These are phyloP conservation scores for Gaertneriomyces sp. DNA, from an alignment of 192 early-diverging fungal species.

Conservation along the genomic window DNA sequence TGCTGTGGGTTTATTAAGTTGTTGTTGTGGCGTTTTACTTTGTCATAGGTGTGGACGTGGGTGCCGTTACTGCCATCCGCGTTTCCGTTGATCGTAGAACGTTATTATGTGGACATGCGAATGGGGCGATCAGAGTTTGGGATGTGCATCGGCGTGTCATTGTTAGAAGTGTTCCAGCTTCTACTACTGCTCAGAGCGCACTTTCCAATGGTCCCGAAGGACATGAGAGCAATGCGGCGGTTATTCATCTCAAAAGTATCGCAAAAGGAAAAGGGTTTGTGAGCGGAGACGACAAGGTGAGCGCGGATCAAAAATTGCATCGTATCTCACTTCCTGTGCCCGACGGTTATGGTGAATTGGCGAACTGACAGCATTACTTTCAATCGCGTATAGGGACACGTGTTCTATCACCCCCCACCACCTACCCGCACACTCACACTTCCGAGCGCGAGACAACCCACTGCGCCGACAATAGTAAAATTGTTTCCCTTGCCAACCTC, in stretches of 20 bases:
- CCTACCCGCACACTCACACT: slow-evolving; percentile 27
- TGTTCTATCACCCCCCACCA: slow-evolving; percentile 39
- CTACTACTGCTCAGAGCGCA: slow-evolving; percentile 5
- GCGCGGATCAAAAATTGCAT: too few relatives aligned
- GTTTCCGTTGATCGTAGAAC: slow-evolving; percentile 34
- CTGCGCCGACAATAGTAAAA: slow-evolving; percentile 24
- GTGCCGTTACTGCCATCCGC: slow-evolving; percentile 38
- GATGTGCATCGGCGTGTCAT: slow-evolving; percentile 33
- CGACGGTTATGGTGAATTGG: too few relatives aligned
- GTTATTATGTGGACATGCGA: slow-evolving; percentile 38
- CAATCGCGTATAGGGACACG: slow-evolving; percentile 32
- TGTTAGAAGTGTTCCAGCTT: slow-evolving; percentile 30
- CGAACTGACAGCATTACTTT: not conserved
- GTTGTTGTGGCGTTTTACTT: not conserved
- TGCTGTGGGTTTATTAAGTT: too few relatives aligned
- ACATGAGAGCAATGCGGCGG: slow-evolving; percentile 32
- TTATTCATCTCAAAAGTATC: slow-evolving; percentile 41
- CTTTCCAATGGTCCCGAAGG: slow-evolving; percentile 26
- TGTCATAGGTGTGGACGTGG: slow-evolving; percentile 13
- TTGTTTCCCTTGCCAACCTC: too few relatives aligned
- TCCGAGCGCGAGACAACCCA: not conserved
- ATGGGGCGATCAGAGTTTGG: slow-evolving; percentile 44
- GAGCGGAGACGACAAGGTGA: slow-evolving; percentile 46
- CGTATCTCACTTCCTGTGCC: too few relatives aligned
- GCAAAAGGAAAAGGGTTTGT: slow-evolving; percentile 30